phyloP scores from a whole-genome alignment of 345 rosid species.

The Isatis tinctoria region DNA sequence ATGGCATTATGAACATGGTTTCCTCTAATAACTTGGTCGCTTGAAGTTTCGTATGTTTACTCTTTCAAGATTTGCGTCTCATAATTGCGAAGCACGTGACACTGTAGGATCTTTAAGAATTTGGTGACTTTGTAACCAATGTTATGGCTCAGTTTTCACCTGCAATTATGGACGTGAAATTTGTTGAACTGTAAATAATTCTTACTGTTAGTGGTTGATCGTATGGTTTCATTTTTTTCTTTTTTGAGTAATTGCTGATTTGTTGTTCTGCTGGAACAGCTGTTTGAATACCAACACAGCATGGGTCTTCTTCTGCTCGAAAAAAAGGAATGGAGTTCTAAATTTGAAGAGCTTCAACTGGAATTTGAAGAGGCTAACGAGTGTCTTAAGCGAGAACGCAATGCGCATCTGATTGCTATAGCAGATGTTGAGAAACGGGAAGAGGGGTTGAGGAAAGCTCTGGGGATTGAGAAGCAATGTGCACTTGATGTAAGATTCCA shows the following conservation, averaged over 20 bases:
- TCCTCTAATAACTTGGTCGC: neutral
- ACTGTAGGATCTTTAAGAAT: neutral
- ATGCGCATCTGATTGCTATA: slow-evolving; percentile 64
- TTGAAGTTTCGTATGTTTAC: neutral
- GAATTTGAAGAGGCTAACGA: slow-evolving; percentile 57
- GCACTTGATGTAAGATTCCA: slow-evolving; percentile 67
- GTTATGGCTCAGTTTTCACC: slow-evolving; percentile 10
- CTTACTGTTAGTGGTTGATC: neutral
- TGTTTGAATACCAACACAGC: slow-evolving; percentile 86
- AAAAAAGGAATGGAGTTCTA: slow-evolving; percentile 78
- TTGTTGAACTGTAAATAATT: neutral
- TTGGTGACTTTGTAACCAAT: neutral
- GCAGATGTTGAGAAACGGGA: slow-evolving; percentile 79
- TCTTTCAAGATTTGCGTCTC: neutral
- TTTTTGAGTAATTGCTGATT: neutral
- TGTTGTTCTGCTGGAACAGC: slow-evolving; percentile 39
- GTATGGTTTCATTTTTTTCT: neutral
- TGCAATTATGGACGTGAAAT: neutral
- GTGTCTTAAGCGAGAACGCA: slow-evolving; percentile 64
- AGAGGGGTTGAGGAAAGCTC: slow-evolving; percentile 77
- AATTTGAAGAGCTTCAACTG: slow-evolving; percentile 59
- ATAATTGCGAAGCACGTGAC: neutral
- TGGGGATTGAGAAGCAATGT: slow-evolving; percentile 94
- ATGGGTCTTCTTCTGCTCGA: slow-evolving; percentile 95
- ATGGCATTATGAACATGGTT: neutral